These are phyloP conservation scores for Ophiocordyceps camponoti-rufipedis DNA, from an alignment of 2,329 filamentous ascomycete genomes.

Conservation along the genomic window DNA sequence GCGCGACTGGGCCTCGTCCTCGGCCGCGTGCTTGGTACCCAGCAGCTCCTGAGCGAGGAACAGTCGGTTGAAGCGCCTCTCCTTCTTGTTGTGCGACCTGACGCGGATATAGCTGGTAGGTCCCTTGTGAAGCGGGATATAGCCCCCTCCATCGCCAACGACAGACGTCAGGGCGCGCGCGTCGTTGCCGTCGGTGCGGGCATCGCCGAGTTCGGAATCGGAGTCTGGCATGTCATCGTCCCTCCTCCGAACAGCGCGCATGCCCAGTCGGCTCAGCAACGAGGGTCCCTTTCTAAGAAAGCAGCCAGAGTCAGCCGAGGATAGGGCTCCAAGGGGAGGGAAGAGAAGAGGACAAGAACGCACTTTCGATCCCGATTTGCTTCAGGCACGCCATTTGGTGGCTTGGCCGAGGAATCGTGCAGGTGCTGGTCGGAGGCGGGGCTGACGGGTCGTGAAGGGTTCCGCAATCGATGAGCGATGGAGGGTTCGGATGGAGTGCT, in stretches of 20 bases:
- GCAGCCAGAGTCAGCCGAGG: constrained; percentile 3
- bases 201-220: constrained; percentile 51
- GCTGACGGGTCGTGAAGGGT: constrained; percentile 32
- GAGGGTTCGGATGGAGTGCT: constrained; percentile 19
- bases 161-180: constrained; percentile 67
- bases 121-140: constrained; percentile 71
- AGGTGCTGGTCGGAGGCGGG: constrained; percentile 20
- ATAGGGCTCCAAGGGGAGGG: not conserved
- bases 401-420: constrained; percentile 21
- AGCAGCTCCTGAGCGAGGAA: constrained; percentile 87
- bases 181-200: constrained; percentile 62
- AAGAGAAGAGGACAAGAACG: constrained; percentile 2
- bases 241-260: constrained; percentile 61
- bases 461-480: constrained; percentile 36
- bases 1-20: constrained; percentile 11
- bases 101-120: constrained; percentile 86
- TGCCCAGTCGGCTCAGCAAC: constrained; percentile 65
- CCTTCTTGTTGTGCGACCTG: constrained; percentile 61
- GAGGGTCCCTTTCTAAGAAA: constrained; percentile 60
- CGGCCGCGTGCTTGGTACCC: constrained; percentile 27
- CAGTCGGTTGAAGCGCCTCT: constrained; percentile 64
- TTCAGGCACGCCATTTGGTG: constrained; percentile 21
- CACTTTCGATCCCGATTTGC: constrained; percentile 47
- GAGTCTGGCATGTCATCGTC: constrained; percentile 39
- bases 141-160: constrained; percentile 49